Base-by-base conservation (phyloP, 768 basidiomycete genomes). In the Leucocoprinus leucothites region DNA sequence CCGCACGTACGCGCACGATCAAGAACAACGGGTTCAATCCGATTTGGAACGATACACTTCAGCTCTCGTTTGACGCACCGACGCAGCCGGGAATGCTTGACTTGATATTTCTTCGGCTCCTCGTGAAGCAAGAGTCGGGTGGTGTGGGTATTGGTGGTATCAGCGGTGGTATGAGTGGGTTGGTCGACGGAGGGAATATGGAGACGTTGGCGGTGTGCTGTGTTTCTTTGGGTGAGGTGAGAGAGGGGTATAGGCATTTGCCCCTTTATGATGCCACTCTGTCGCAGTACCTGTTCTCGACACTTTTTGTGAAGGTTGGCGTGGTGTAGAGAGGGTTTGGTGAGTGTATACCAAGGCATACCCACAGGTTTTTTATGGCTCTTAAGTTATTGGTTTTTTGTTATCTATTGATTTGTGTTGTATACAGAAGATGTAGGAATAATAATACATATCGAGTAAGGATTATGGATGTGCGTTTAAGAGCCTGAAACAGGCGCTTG, bases 11-110 rank as follows among this genome's bases (percentile, higher is more conserved):
- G 13, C 69, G 70, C n/a, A 74, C 78, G 1, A 86, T 95, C 56
- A 87, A 86, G 69, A 87, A 90, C 66, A 96, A 95, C 63, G 92
- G 96, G 2, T 95, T 97, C 74, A 97, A 97, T 67, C 96, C 96
- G 0, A 74, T 84, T 3, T 98, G 94, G 91, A 82, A 94, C 59
- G 84, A 93, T 61, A 69, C 71, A 40, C 70, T 94, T 38, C 70
- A 75, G 22, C 69, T 95, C 11, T 84, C 87, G 9, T 94, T 95
- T 63, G 84, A 86, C 43, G 87, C 87, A 64, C 78, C 88, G n/a
- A 82, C 87, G 0, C 72, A 74, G 49, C 44, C 52, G 7, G 52
- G 52, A 22, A 91, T 95, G 87, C 75, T 75, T 61, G 93, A 95
- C 53, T 76, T 98, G 38, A 80, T 91, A 21, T 99, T 98, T 66